Percentiles rank a stretch among this genome's conserved stretches.
Conservation (phyloP, 352 stramenopile genomes). For the Phytopythium boreale region DNA sequence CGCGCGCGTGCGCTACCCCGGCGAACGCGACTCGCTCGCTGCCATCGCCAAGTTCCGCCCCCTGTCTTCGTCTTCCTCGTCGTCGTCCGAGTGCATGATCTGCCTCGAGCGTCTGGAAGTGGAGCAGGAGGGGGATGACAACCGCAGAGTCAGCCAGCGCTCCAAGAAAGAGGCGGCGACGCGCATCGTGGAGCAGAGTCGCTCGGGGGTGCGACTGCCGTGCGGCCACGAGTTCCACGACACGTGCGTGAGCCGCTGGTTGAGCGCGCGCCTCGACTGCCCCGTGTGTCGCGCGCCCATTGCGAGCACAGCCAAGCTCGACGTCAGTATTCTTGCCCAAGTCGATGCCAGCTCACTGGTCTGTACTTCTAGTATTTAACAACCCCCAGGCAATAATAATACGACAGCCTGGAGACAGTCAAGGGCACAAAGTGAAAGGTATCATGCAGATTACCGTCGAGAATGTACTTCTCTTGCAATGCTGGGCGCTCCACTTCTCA, state of each 20-base stretch:
- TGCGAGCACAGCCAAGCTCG: neutral
- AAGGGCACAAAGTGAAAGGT: too few species aligned
- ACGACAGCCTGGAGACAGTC: too few species aligned
- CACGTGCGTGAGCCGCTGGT: slow-evolving; percentile 70
- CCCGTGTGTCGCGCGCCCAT: slow-evolving; percentile 39
- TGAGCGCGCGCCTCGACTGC: slow-evolving; percentile 57
- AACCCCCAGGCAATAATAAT: too few species aligned
- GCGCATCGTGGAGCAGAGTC: neutral
- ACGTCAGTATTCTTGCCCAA: neutral
- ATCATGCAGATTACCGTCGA: neutral
- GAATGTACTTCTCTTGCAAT: neutral
- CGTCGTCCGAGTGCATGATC: slow-evolving; percentile 37
- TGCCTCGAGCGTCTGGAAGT: slow-evolving; percentile 40
- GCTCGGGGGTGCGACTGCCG: slow-evolving; percentile 29
- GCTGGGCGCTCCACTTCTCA: neutral
- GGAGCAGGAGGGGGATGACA: neutral
- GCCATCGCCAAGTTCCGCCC: slow-evolving; percentile 44
- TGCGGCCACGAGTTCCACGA: slow-evolving; percentile 80
- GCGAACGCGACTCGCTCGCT: slow-evolving; percentile 36
- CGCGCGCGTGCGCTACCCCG: slow-evolving; percentile 45
- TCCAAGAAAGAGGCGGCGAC: neutral
- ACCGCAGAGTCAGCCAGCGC: neutral
- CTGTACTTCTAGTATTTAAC: neutral
- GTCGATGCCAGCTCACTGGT: neutral
- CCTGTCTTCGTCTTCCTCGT: slow-evolving; percentile 12